Conservation (phyloP, 495 filamentous ascomycete species). For the Aspergillus homomorphus region DNA sequence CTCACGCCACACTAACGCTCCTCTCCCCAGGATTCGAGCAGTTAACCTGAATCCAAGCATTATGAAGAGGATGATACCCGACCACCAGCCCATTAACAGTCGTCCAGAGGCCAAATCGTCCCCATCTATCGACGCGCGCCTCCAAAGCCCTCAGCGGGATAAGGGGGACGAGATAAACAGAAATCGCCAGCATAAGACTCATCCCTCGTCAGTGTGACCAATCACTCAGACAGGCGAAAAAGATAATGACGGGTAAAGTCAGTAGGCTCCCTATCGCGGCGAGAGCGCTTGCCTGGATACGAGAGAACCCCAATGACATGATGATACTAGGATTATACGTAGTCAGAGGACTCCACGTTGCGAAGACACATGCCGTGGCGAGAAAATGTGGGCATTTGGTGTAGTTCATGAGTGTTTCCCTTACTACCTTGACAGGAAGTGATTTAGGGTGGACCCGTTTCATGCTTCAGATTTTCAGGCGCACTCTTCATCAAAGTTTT, state of each 20-base stretch:
- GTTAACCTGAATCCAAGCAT: conserved; percentile 36
- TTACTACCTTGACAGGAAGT: conserved; percentile 12
- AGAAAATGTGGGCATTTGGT: conserved; percentile 36
- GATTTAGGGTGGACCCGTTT: background rate
- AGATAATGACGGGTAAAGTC: conserved; percentile 31
- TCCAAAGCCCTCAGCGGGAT: conserved; percentile 15
- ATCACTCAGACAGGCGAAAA: conserved; percentile 33
- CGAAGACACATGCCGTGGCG: conserved; percentile 32
- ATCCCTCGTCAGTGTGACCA: conserved; percentile 21
- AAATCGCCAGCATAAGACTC: conserved; percentile 23
- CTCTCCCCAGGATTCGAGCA: conserved; percentile 23
- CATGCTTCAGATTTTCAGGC: background rate
- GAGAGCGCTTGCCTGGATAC: conserved; percentile 34
- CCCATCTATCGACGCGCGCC: conserved; percentile 21
- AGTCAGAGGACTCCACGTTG: conserved; percentile 34
- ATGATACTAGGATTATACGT: conserved; percentile 40
- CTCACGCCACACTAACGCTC: conserved; percentile 32
- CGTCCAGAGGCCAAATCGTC: conserved; percentile 31
- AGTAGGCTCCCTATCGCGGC: conserved; percentile 31
- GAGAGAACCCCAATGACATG: conserved; percentile 31
- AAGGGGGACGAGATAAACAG: conserved; percentile 23
- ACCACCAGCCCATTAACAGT: conserved; percentile 29
- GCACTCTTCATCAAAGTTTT: background rate
- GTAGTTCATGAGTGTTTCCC: conserved; percentile 22
- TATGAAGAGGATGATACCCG: conserved; percentile 35